A percentile compares a stretch with the other conserved stretches of the same genome.
Conservation (phyloP, 2,329 filamentous ascomycete species). For the Alternaria burnsii region DNA sequence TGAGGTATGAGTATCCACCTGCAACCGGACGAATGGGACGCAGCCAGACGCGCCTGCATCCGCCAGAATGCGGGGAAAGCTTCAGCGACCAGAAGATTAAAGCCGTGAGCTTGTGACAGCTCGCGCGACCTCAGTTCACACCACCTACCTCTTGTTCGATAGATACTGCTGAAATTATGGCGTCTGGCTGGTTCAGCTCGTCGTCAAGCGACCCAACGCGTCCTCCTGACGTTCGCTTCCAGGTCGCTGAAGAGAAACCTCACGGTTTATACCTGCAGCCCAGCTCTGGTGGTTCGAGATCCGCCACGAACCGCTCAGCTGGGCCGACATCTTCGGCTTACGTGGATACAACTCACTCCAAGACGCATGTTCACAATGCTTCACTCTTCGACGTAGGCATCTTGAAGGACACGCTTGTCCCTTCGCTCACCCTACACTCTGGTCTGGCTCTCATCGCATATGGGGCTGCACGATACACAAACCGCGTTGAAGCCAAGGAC, state of each 20-base stretch:
- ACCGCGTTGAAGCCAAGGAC: slow-evolving; percentile 68
- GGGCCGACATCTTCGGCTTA: slow-evolving; percentile 6
- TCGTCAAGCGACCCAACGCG: slow-evolving; percentile 27
- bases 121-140: slow-evolving; percentile 6
- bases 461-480: slow-evolving; percentile 59
- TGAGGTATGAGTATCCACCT: not conserved
- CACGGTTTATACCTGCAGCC: slow-evolving; percentile 45
- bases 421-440: slow-evolving; percentile 63
- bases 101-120: slow-evolving; percentile 8
- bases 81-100: slow-evolving; percentile 21
- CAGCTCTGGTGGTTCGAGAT: slow-evolving; percentile 30
- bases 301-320: slow-evolving; percentile 9
- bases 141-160: slow-evolving; percentile 1
- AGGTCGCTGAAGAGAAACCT: slow-evolving; percentile 42
- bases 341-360: slow-evolving; percentile 45
- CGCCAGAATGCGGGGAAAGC: slow-evolving; percentile 37
- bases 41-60: slow-evolving; percentile 14
- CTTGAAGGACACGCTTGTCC: slow-evolving; percentile 62
- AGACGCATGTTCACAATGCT: slow-evolving; percentile 40
- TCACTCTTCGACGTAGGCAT: slow-evolving; percentile 59
- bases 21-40: slow-evolving; percentile 16
- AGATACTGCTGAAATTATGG: slow-evolving; percentile 25
- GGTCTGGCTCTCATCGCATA: slow-evolving; percentile 63
- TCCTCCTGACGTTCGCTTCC: slow-evolving; percentile 43
- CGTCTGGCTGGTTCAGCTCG: slow-evolving; percentile 41